phyloP scores from a whole-genome alignment of 257 asterid species.

The Buddleja alternifolia region DNA sequence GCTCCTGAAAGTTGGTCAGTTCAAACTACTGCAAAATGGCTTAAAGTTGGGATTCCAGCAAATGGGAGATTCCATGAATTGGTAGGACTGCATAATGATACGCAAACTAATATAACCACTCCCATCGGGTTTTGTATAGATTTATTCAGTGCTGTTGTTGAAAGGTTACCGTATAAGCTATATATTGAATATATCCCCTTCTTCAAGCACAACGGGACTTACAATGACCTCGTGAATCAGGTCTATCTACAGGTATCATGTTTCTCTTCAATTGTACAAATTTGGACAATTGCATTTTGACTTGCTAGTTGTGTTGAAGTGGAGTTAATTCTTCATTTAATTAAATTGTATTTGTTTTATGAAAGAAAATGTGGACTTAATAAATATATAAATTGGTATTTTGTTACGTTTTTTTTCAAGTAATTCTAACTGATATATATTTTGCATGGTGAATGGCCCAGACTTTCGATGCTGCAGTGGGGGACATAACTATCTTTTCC shows the following conservation, averaged over 20 bases:
- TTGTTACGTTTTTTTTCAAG: neutral
- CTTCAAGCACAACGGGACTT: conserved; percentile 30
- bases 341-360: no score
- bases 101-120: conserved; percentile 9
- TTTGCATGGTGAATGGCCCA: conserved; percentile 26
- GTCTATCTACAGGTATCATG: conserved; percentile 39
- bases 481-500: conserved; percentile 43
- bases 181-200: conserved; percentile 39
- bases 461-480: conserved; percentile 48
- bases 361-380: no score
- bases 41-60: conserved; percentile 31
- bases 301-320: no score
- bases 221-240: conserved; percentile 31
- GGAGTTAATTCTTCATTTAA: no score
- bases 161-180: conserved; percentile 22
- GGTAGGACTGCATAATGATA: neutral
- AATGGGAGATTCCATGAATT: conserved; percentile 31
- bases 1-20: conserved; percentile 16
- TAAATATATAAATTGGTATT: neutral
- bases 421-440: neutral
- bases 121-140: conserved; percentile 40
- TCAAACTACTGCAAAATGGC: neutral
- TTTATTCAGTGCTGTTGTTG: conserved; percentile 40
- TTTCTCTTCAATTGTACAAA: no score
- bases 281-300: no score